Evolutionary conservation across 1,284 basidiomycete species (phyloP), one percentile per base, ranked within the genome.

Genomic region (Pterula multifida): DNA sequence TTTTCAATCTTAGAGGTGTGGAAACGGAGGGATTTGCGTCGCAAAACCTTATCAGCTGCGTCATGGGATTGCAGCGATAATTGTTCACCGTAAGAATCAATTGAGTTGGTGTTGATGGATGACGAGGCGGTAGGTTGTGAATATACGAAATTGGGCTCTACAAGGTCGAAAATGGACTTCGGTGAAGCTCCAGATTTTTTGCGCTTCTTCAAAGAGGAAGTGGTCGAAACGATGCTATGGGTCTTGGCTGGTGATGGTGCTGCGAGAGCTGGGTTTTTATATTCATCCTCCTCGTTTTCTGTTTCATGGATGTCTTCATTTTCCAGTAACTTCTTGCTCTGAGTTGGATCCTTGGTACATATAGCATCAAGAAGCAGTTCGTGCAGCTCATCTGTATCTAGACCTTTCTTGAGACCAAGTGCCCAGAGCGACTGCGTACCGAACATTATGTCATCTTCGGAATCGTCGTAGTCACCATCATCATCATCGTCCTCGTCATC

Each of bases 1-100:
- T 79, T 82, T 63, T 90, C 89, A 54, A 90, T 86, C 60, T 81
- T 81, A 45, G 88, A 79, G 0, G 85, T 85, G 60, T 95, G 81
- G 80, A 97, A 97, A 26, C 85, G 82, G 21, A 97, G 73, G 6
- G 86, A 76, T 61, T 81, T 81, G 56, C 81, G 85, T 52, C 85
- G 79, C 3, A 82, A 80, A 35, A 71, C 76, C 65, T 96, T 96
- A 68, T 96, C 93, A 9, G 73, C 75, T 3, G 79, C 75, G 58
- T 96, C 94, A 13, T 78, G 76, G 22, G 75, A 67, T 50, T 78
- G 72, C 17, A 97, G 75, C 11, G 76, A 65, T 1, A 76, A 79
- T 6, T 79, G 72, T 61, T 97, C 93, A 50, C 91, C 88, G 57
- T 80, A 89, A 3, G 76, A 71, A 61, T 88, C 83, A 6, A 66